phyloP scores from a whole-genome alignment of 2,329 filamentous ascomycete genomes.

The Cercospora citrullina region DNA sequence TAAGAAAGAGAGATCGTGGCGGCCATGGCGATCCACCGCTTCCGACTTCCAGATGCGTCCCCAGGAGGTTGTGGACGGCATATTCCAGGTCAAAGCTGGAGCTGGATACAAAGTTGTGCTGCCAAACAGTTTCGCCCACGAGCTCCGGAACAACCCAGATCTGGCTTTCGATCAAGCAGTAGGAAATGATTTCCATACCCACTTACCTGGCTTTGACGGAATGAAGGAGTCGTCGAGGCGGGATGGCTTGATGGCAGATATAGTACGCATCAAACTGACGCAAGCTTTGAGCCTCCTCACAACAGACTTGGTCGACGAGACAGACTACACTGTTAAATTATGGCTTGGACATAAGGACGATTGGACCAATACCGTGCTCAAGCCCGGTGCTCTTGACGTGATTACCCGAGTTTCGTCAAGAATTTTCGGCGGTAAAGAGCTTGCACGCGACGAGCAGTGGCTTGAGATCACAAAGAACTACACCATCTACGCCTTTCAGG shows the following conservation, averaged over 20 bases:
- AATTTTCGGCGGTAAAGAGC: not conserved
- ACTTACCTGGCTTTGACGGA: constrained; percentile 28
- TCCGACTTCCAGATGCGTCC: not conserved
- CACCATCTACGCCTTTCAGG: not conserved
- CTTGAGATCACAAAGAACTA: not conserved
- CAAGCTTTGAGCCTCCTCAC: not conserved
- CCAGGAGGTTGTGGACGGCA: not conserved
- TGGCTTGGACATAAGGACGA: not conserved
- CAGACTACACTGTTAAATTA: not conserved
- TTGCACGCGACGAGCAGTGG: not conserved
- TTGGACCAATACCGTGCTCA: not conserved
- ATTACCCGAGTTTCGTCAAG: not conserved
- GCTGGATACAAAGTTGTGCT: constrained; percentile 25
- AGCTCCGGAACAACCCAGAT: constrained; percentile 27
- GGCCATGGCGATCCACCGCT: not conserved
- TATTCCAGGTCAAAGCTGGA: constrained; percentile 24
- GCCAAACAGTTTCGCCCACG: constrained; percentile 20
- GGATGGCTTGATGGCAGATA: constrained; percentile 19
- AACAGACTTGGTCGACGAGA: not conserved
- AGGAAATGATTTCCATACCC: constrained; percentile 4
- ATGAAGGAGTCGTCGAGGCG: constrained; percentile 15
- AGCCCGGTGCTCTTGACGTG: not conserved
- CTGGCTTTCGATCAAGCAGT: constrained; percentile 19
- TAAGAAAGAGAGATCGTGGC: not conserved
- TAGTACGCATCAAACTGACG: constrained; percentile 15